Percentiles rank a stretch among this genome's conserved stretches.
phyloP scores from a whole-genome alignment of 176 grass and related monocot genomes.

The Hsuehochloa calcarea region DNA sequence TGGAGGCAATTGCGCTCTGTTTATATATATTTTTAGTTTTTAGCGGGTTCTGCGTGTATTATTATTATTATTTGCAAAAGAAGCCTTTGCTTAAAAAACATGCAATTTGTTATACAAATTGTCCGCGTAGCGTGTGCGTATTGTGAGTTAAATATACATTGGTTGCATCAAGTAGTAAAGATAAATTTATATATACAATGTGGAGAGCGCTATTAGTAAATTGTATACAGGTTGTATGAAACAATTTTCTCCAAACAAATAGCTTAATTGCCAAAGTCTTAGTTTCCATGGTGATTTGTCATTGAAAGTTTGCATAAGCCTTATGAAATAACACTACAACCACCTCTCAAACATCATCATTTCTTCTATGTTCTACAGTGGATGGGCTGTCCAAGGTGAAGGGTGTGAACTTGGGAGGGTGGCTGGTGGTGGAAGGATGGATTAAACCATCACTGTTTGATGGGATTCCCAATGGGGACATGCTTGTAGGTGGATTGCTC shows the following conservation, averaged over 20 bases:
- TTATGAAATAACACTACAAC: background rate
- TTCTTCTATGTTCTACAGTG: constrained; percentile 25
- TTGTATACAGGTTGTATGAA: background rate
- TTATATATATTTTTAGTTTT: too few species aligned
- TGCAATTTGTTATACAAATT: background rate
- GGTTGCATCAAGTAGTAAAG: background rate
- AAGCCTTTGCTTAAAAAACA: background rate
- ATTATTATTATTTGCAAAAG: background rate
- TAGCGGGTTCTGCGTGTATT: background rate
- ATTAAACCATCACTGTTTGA: constrained; percentile 75
- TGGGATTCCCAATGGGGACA: constrained; percentile 73
- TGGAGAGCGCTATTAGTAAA: too few species aligned
- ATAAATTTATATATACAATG: too few species aligned
- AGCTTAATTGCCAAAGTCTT: background rate
- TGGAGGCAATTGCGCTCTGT: background rate
- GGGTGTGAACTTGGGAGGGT: constrained; percentile 74
- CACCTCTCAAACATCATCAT: background rate
- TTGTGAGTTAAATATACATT: background rate
- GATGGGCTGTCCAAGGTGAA: constrained; percentile 59
- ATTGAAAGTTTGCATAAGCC: background rate
- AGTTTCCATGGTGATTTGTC: background rate
- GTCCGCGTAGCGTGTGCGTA: background rate
- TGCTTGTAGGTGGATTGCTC: constrained; percentile 54
- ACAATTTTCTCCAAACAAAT: background rate
- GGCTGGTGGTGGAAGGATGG: constrained; percentile 78